Percentiles rank a stretch among this genome's conserved stretches.
phyloP scores from a whole-genome alignment of 176 grass and related monocot species.

The Thalia dealbata region DNA sequence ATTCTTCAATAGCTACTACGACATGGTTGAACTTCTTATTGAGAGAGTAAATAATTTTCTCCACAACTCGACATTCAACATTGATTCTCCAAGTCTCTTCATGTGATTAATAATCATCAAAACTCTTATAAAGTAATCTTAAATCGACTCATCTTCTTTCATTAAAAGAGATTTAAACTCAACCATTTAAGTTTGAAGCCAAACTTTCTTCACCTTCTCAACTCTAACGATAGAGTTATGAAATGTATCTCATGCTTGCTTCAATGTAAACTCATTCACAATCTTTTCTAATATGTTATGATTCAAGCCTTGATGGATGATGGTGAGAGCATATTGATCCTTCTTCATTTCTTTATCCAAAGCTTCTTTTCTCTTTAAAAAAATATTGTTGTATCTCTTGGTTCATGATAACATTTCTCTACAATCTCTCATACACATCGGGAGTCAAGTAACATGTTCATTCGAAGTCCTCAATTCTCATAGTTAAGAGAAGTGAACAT shows the following conservation, averaged over 20 bases:
- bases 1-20: too few species aligned
- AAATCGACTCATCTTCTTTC: neutral
- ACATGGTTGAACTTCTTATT: too few species aligned
- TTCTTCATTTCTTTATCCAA: neutral
- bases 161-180: neutral
- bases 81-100: too few species aligned
- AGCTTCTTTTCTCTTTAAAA: neutral
- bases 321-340: too few species aligned
- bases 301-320: neutral
- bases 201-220: neutral
- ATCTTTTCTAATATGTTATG: neutral
- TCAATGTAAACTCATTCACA: neutral
- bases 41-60: too few species aligned
- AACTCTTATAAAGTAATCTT: neutral
- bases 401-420: neutral
- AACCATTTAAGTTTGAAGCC: neutral
- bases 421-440: neutral
- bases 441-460: too few species aligned
- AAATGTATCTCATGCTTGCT: neutral
- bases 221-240: neutral
- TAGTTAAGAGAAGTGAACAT: too few species aligned
- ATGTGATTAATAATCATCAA: neutral
- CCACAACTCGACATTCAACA: too few species aligned
- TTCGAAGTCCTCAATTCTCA: too few species aligned
- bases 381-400: neutral